These are phyloP conservation scores for Pyrenophora graminea DNA, from an alignment of 2,329 filamentous ascomycete species.

Conservation along the genomic window DNA sequence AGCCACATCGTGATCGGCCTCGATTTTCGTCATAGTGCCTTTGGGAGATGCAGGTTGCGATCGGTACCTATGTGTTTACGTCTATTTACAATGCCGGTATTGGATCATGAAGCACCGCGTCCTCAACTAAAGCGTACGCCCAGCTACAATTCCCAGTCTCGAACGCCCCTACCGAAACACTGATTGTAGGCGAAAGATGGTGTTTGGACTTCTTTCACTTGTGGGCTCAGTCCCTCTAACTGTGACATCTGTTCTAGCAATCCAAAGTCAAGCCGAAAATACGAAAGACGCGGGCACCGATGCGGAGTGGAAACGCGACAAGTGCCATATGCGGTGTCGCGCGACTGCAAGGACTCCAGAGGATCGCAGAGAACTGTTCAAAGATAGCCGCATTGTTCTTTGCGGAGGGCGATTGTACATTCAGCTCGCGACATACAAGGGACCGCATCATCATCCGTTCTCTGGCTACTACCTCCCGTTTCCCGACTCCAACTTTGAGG, in stretches of 20 bases:
- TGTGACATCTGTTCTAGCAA: conserved; percentile 22
- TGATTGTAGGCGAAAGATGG: conserved; percentile 6
- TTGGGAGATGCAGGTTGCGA: not conserved
- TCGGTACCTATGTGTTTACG: not conserved
- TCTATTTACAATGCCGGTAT: not conserved
- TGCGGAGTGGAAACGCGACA: conserved; percentile 27
- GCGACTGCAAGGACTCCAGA: conserved; percentile 21
- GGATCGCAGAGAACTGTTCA: conserved; percentile 24
- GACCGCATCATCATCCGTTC: conserved; percentile 47
- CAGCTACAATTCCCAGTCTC: not conserved
- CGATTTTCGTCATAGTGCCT: conserved; percentile 9
- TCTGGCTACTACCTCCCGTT: conserved; percentile 55
- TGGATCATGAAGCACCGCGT: not conserved
- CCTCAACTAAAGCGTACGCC: not conserved
- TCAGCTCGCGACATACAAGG: conserved; percentile 24
- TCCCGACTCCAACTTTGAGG: conserved; percentile 50
- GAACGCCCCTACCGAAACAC: not conserved
- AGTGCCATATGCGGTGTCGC: conserved; percentile 26
- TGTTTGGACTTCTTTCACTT: conserved; percentile 19
- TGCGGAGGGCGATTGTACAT: conserved; percentile 24
- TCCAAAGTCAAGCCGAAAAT: conserved; percentile 27
- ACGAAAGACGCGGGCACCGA: conserved; percentile 18
- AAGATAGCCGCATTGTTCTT: conserved; percentile 20
- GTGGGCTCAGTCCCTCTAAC: conserved; percentile 26
- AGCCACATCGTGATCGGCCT: conserved; percentile 14